Evolutionary conservation across 345 rosid genomes (phyloP).

Genomic region (Euphorbia tirucalli): DNA sequence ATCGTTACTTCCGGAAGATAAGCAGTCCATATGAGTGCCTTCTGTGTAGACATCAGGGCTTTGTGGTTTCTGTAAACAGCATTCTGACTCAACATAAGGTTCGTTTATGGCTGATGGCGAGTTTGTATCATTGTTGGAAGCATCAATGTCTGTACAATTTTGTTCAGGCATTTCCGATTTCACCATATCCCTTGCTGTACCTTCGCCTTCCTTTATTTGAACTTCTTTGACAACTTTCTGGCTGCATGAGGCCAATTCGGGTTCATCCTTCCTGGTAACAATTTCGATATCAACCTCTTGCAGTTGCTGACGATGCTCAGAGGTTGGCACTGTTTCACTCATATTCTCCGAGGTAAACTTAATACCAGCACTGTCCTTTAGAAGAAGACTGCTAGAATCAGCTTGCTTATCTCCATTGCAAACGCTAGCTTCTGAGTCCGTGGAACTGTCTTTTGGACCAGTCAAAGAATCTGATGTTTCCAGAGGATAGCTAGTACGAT

Average conservation of each 20-base stretch:
- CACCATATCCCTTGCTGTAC: conserved; percentile 24
- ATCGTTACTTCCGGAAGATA: conserved; percentile 33
- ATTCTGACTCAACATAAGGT: conserved; percentile 27
- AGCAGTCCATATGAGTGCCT: conserved; percentile 28
- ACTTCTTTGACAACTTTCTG: conserved; percentile 32
- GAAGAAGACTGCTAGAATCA: conserved; percentile 26
- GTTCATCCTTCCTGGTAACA: conserved; percentile 25
- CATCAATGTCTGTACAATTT: conserved; percentile 14
- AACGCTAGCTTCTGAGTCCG: conserved; percentile 44
- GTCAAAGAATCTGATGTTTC: conserved; percentile 44
- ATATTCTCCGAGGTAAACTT: conserved; percentile 27
- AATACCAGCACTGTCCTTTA: conserved; percentile 24
- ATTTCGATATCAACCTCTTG: conserved; percentile 34
- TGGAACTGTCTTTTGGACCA: conserved; percentile 50
- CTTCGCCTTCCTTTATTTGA: conserved; percentile 23
- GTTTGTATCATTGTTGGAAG: conserved; percentile 25
- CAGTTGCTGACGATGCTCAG: conserved; percentile 27
- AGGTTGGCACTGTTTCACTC: conserved; percentile 25
- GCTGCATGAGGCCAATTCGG: conserved; percentile 19
- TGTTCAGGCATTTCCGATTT: conserved; percentile 18
- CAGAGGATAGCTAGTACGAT: conserved; percentile 49
- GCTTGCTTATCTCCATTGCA: conserved; percentile 45
- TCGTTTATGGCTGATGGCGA: conserved; percentile 27
- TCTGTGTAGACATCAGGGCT: conserved; percentile 32
- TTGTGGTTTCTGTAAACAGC: conserved; percentile 25